These are phyloP conservation scores for Moesziomyces sp. DNA, from an alignment of 1,284 basidiomycete genomes.

Conservation along the genomic window DNA sequence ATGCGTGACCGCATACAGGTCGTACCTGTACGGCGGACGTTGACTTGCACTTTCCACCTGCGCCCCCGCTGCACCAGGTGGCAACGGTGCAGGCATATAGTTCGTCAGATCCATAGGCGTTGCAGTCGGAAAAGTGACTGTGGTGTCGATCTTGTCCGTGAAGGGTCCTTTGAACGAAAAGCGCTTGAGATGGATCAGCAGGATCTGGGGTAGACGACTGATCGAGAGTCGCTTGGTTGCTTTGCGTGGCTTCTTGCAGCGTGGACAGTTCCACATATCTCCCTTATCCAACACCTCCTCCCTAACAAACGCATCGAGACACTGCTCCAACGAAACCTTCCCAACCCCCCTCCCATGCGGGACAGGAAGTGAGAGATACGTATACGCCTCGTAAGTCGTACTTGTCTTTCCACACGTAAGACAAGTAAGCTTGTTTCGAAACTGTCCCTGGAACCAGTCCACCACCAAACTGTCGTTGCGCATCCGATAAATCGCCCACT, in stretches of 20 bases:
- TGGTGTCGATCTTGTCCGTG: slow-evolving; percentile 79
- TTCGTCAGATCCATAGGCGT: slow-evolving; percentile 84
- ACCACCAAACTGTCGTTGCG: slow-evolving; percentile 61
- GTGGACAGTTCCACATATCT: slow-evolving; percentile 90
- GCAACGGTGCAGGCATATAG: slow-evolving; percentile 79
- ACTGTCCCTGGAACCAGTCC: slow-evolving; percentile 62
- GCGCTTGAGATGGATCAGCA: slow-evolving; percentile 94
- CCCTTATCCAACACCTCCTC: slow-evolving; percentile 91
- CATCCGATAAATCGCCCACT: slow-evolving; percentile 61
- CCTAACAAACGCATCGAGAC: slow-evolving; percentile 89
- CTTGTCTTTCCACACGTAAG: slow-evolving; percentile 76
- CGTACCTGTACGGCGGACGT: slow-evolving; percentile 68
- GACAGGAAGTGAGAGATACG: slow-evolving; percentile 65
- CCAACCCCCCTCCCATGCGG: slow-evolving; percentile 72
- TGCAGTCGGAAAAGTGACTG: slow-evolving; percentile 77
- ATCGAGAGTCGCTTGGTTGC: slow-evolving; percentile 87
- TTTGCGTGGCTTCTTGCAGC: slow-evolving; percentile 84
- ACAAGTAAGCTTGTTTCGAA: slow-evolving; percentile 66
- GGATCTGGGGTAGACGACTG: slow-evolving; percentile 86
- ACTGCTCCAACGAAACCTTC: slow-evolving; percentile 81
- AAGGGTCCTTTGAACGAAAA: slow-evolving; percentile 92
- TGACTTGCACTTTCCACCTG: slow-evolving; percentile 45
- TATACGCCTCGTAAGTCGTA: slow-evolving; percentile 85
- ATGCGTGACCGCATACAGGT: slow-evolving; percentile 69
- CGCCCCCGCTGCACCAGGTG: slow-evolving; percentile 36